A percentile compares a stretch with the other conserved stretches of the same genome.
These are phyloP conservation scores for Conoideocrella luteorostrata DNA, from an alignment of 2,329 filamentous ascomycete genomes.

Conservation along the genomic window DNA sequence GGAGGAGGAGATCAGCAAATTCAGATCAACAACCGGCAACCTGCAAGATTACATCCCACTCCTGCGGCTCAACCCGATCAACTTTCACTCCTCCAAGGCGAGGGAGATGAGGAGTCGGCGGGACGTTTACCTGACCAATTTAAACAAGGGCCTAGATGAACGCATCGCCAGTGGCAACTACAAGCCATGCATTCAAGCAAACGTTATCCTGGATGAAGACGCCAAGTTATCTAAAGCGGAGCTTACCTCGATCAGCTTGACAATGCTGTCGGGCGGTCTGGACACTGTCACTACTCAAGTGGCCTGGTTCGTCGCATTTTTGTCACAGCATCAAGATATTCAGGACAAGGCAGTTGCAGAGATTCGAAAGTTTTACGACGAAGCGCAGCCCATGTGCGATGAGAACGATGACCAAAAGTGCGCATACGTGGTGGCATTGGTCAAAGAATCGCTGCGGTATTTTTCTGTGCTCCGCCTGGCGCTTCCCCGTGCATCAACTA, in stretches of 20 bases:
- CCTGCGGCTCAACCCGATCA: constrained; percentile 55
- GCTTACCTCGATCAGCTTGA: constrained; percentile 58
- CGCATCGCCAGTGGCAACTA: constrained; percentile 55
- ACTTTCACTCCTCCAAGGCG: constrained; percentile 49
- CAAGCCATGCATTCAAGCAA: constrained; percentile 60
- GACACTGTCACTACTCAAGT: constrained; percentile 62
- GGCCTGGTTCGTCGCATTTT: constrained; percentile 56
- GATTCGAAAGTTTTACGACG: constrained; percentile 47
- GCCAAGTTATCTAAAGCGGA: constrained; percentile 56
- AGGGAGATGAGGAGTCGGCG: constrained; percentile 53
- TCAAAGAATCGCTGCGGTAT: constrained; percentile 55
- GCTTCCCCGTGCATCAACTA: constrained; percentile 54
- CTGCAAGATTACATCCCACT: constrained; percentile 57
- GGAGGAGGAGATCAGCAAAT: constrained; percentile 53
- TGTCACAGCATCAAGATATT: constrained; percentile 54
- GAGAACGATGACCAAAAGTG: constrained; percentile 58
- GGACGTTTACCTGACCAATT: constrained; percentile 50
- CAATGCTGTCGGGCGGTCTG: constrained; percentile 61
- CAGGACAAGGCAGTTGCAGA: constrained; percentile 53
- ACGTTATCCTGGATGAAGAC: constrained; percentile 58
- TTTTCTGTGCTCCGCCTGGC: constrained; percentile 58
- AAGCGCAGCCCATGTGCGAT: constrained; percentile 51
- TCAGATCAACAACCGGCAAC: constrained; percentile 54
- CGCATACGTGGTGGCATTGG: constrained; percentile 55
- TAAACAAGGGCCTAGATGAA: constrained; percentile 54